Conservation (phyloP, 768 basidiomycete genomes). For the Crassisporium funariophilum region DNA sequence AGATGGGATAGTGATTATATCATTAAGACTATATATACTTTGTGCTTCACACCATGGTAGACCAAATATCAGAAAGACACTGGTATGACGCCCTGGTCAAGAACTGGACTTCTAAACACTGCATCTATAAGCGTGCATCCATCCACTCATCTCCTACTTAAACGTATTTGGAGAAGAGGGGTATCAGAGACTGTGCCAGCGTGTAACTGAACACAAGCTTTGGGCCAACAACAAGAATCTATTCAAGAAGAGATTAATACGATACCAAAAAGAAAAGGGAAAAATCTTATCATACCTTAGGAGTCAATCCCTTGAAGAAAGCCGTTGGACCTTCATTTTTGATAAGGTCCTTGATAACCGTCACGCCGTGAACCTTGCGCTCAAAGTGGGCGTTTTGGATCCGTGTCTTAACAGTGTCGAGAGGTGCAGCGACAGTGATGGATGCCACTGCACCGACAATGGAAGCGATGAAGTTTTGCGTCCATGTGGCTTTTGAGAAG, state of each 20-base stretch:
- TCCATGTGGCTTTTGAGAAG: slow-evolving; percentile 95
- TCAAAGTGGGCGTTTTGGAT: slow-evolving; percentile 99
- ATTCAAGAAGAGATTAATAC: not conserved
- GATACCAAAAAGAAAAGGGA: slow-evolving; percentile 22
- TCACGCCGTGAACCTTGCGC: slow-evolving; percentile 74
- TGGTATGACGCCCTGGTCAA: no score
- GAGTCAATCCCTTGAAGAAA: slow-evolving; percentile 97
- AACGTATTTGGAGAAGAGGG: slow-evolving; percentile 85
- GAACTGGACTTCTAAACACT: not conserved
- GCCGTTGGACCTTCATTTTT: slow-evolving; percentile 82
- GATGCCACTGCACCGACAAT: slow-evolving; percentile 93
- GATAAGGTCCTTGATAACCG: slow-evolving; percentile 83
- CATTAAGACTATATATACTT: no score
- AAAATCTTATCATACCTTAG: slow-evolving; percentile 66
- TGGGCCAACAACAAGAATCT: slow-evolving; percentile 96
- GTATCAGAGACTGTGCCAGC: slow-evolving; percentile 93
- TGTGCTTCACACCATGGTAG: no score
- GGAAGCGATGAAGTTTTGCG: slow-evolving; percentile 95
- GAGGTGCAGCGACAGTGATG: slow-evolving; percentile 93
- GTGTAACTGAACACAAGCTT: slow-evolving; percentile 99
- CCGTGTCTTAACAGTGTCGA: slow-evolving; percentile 95
- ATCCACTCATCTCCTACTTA: slow-evolving; percentile 28
- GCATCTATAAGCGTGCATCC: not conserved
- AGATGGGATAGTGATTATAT: no score
- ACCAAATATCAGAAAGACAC: no score